Evolutionary conservation across 768 basidiomycete species (phyloP).

Genomic region (Coprinellus micaceus): DNA sequence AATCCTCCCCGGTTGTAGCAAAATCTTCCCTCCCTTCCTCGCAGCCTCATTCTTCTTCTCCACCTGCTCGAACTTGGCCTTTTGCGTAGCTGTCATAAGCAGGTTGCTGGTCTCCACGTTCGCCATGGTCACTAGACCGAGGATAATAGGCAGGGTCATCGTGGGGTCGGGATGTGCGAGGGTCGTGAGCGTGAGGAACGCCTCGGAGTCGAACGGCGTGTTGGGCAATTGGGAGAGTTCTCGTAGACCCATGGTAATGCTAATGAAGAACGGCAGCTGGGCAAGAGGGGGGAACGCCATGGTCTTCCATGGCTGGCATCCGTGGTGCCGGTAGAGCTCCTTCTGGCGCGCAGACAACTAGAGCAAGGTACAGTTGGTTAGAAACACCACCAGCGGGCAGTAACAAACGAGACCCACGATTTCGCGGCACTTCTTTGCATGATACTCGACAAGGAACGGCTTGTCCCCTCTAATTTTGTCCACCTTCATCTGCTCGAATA

Average conservation of each 20-base stretch:
- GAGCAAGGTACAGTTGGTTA: too few relatives aligned
- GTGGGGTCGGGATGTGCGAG: slow-evolving; percentile 71
- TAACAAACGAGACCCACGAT: slow-evolving; percentile 38
- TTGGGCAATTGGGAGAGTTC: slow-evolving; percentile 52
- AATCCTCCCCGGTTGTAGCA: slow-evolving; percentile 39
- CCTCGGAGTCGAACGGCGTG: slow-evolving; percentile 75
- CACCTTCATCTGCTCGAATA: slow-evolving; percentile 52
- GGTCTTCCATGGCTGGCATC: slow-evolving; percentile 54
- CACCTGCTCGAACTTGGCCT: slow-evolving; percentile 45
- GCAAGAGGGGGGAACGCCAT: slow-evolving; percentile 58
- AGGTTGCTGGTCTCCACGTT: slow-evolving; percentile 77
- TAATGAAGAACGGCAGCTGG: slow-evolving; percentile 72
- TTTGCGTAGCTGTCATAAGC: slow-evolving; percentile 61
- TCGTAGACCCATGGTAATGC: slow-evolving; percentile 56
- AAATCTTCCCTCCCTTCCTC: slow-evolving; percentile 39
- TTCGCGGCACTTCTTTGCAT: slow-evolving; percentile 44
- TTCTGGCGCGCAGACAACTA: slow-evolving; percentile 55
- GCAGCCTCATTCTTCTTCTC: slow-evolving; percentile 43
- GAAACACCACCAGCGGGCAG: too few relatives aligned
- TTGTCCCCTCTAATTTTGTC: slow-evolving; percentile 54
- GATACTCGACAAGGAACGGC: slow-evolving; percentile 44
- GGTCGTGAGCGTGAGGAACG: slow-evolving; percentile 70
- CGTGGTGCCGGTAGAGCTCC: slow-evolving; percentile 56
- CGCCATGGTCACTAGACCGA: slow-evolving; percentile 72
- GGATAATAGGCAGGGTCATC: slow-evolving; percentile 59